Evolutionary conservation across 2,329 filamentous ascomycete genomes (phyloP).

Genomic region (Aspergillus japonicus): DNA sequence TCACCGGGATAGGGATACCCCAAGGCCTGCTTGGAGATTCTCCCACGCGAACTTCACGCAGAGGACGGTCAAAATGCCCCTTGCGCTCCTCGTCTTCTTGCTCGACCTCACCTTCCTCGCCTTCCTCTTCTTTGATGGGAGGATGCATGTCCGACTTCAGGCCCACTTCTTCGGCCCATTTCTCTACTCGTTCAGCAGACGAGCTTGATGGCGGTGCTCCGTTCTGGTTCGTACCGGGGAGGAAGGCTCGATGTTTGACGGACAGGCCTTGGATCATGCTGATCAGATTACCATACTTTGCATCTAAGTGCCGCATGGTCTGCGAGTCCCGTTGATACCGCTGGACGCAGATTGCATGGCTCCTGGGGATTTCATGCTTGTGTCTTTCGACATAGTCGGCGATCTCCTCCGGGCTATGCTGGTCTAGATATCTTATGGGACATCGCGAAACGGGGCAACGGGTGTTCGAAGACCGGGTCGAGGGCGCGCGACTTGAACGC

Average conservation of each 20-base stretch:
- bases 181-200: constrained; percentile 72
- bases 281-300: constrained; percentile 87
- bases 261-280: constrained; percentile 93
- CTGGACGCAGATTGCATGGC: constrained; percentile 87
- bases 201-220: constrained; percentile 36
- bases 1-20: constrained; percentile 77
- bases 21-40: constrained; percentile 91
- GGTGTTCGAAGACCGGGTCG: constrained; percentile 49
- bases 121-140: constrained; percentile 37
- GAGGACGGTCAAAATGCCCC: constrained; percentile 75
- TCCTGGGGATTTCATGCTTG: constrained; percentile 91
- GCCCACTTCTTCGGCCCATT: constrained; percentile 79
- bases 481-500: constrained; percentile 43
- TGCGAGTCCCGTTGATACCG: constrained; percentile 84
- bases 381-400: constrained; percentile 92
- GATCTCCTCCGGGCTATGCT: constrained; percentile 89
- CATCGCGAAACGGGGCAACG: constrained; percentile 73
- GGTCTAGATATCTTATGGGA: constrained; percentile 87
- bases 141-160: constrained; percentile 48
- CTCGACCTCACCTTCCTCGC: constrained; percentile 39
- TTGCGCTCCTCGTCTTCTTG: constrained; percentile 60
- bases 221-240: constrained; percentile 55
- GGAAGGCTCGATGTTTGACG: constrained; percentile 81
- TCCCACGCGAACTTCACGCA: constrained; percentile 88
- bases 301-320: constrained; percentile 83